phyloP scores from a whole-genome alignment of 2,329 filamentous ascomycete species.

The Juglanconis sp. region DNA sequence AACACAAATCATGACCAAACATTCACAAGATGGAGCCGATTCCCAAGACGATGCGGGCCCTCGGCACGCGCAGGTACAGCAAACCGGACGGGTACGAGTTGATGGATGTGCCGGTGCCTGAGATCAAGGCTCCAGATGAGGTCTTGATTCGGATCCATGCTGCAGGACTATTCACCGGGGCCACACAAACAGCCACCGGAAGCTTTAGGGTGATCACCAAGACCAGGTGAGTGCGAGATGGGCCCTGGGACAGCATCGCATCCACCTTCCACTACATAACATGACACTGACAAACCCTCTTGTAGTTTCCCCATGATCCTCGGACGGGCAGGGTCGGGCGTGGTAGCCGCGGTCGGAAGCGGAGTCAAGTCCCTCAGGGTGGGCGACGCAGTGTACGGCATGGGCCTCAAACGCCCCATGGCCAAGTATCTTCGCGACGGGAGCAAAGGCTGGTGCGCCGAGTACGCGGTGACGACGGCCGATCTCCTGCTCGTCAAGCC shows the following conservation, averaged over 20 bases:
- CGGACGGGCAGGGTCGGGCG: conserved; percentile 27
- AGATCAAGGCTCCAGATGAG: conserved; percentile 40
- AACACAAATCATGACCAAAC: background rate
- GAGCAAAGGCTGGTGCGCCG: conserved; percentile 33
- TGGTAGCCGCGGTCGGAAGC: conserved; percentile 28
- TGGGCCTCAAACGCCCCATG: conserved; percentile 36
- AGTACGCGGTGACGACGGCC: conserved; percentile 38
- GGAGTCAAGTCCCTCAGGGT: conserved; percentile 27
- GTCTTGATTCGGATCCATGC: conserved; percentile 41
- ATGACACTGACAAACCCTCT: background rate
- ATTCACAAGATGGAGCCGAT: background rate
- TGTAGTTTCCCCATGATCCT: conserved; percentile 25
- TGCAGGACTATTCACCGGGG: conserved; percentile 32
- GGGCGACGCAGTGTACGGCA: conserved; percentile 39
- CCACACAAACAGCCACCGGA: conserved; percentile 31
- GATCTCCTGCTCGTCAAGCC: conserved; percentile 33
- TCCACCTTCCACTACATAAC: background rate
- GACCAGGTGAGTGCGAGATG: conserved; percentile 24
- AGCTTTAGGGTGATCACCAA: conserved; percentile 23
- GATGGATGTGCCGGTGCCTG: conserved; percentile 39
- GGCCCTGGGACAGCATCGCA: background rate
- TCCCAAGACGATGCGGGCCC: conserved; percentile 30
- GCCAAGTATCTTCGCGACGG: conserved; percentile 16
- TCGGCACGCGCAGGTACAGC: conserved; percentile 39
- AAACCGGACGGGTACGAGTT: conserved; percentile 37